These are phyloP conservation scores for Calonectria pseudoturangicola DNA, from an alignment of 2,329 filamentous ascomycete species.

Conservation along the genomic window DNA sequence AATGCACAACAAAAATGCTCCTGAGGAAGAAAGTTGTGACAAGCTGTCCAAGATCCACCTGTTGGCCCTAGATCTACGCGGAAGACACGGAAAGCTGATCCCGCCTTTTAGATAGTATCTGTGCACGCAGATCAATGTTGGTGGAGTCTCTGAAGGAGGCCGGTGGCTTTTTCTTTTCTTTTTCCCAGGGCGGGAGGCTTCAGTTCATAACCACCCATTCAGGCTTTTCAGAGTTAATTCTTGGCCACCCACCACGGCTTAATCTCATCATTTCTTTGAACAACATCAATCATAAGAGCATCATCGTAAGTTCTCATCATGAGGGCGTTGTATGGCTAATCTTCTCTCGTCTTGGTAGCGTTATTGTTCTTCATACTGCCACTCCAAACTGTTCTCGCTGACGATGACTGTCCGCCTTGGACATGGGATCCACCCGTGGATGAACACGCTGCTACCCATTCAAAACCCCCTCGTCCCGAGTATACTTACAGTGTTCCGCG, in stretches of 20 bases:
- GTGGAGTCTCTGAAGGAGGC: not conserved
- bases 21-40: not conserved
- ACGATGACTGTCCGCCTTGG: constrained; percentile 37
- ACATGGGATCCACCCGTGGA: constrained; percentile 16
- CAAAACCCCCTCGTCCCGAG: not conserved
- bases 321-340: not conserved
- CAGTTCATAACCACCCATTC: not conserved
- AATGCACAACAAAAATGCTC: not conserved
- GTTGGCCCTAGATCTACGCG: not conserved
- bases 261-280: not conserved
- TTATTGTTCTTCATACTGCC: not conserved
- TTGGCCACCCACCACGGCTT: not conserved
- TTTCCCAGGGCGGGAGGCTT: too few relatives aligned
- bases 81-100: not conserved
- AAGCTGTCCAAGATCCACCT: not conserved
- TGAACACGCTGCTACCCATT: not conserved
- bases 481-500: constrained; percentile 15
- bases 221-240: not conserved
- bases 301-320: not conserved
- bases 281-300: not conserved
- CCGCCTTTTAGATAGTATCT: not conserved
- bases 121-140: not conserved
- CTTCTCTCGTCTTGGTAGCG: not conserved
- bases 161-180: not conserved
- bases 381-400: constrained; percentile 21